phyloP scores from a whole-genome alignment of 192 early-diverging fungal species.

The Coemansia sp. region DNA sequence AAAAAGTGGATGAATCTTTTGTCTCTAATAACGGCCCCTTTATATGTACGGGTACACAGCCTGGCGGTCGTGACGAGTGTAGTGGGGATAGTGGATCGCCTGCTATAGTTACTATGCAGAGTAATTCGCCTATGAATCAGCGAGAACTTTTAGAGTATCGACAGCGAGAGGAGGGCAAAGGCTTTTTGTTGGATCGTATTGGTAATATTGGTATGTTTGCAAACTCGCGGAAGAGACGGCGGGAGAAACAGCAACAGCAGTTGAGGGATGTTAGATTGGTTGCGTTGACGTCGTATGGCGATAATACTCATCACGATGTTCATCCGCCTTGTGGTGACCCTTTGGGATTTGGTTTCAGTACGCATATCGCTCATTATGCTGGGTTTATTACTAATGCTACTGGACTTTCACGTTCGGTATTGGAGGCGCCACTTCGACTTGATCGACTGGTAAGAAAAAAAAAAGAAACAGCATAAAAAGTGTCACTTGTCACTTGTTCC shows the following conservation, averaged over 20 bases:
- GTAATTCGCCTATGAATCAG: background rate
- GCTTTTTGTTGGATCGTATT: background rate
- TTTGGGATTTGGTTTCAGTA: constrained; percentile 48
- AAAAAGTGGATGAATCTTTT: constrained; percentile 20
- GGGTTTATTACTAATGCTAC: constrained; percentile 40
- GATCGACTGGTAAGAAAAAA: constrained; percentile 24
- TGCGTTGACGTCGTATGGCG: constrained; percentile 52
- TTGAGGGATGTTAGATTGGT: constrained; percentile 23
- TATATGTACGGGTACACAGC: constrained; percentile 34
- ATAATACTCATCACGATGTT: constrained; percentile 28
- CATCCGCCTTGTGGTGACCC: constrained; percentile 47
- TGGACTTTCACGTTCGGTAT: constrained; percentile 15
- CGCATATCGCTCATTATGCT: constrained; percentile 47
- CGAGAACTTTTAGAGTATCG: background rate
- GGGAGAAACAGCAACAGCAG: background rate
- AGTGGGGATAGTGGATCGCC: constrained; percentile 53
- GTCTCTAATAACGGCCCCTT: constrained; percentile 35
- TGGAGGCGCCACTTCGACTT: constrained; percentile 25
- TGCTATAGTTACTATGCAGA: constrained; percentile 14
- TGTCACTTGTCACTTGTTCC: background rate
- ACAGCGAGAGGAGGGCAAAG: background rate
- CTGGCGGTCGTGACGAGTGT: constrained; percentile 38
- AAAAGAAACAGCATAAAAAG: background rate
- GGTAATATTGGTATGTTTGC: background rate
- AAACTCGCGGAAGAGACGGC: background rate